These are phyloP conservation scores for Penicillium antarcticum DNA, from an alignment of 495 filamentous ascomycete genomes.

Conservation along the genomic window DNA sequence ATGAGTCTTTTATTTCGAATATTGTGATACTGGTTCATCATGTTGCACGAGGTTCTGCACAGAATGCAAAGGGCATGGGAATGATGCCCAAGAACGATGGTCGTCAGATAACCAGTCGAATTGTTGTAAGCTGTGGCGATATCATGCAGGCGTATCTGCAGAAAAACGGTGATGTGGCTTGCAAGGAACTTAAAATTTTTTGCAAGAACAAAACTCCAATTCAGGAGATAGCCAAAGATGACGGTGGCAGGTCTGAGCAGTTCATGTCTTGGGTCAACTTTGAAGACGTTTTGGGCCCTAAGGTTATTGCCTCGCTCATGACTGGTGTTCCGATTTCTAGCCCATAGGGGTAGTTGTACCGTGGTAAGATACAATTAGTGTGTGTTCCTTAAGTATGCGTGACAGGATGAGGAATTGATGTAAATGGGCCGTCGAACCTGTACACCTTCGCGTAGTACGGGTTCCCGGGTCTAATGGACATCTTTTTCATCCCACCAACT, in stretches of 20 bases:
- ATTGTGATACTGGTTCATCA: slow-evolving; percentile 26
- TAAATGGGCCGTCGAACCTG: too few relatives aligned
- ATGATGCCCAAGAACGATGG: too few relatives aligned
- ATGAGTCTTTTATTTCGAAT: slow-evolving; percentile 27
- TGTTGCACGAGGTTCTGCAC: slow-evolving; percentile 22
- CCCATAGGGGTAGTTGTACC: too few relatives aligned
- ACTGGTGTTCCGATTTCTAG: slow-evolving; percentile 23
- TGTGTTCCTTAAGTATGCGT: too few relatives aligned
- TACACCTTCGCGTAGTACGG: too few relatives aligned
- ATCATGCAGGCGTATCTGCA: slow-evolving; percentile 26
- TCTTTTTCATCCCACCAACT: too few relatives aligned
- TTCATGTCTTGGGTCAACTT: slow-evolving; percentile 5
- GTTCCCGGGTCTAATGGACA: too few relatives aligned
- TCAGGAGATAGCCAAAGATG: slow-evolving; percentile 19
- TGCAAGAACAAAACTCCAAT: slow-evolving; percentile 32
- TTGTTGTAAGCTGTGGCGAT: slow-evolving; percentile 26
- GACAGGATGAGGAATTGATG: too few relatives aligned
- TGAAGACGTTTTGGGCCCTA: slow-evolving; percentile 22
- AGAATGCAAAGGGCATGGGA: slow-evolving; percentile 16
- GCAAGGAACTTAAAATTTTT: slow-evolving; percentile 30
- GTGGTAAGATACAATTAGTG: too few relatives aligned
- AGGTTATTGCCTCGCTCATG: slow-evolving; percentile 23
- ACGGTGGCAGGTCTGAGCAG: slow-evolving; percentile 5
- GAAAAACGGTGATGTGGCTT: slow-evolving; percentile 30
- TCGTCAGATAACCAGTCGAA: slow-evolving; percentile 17